A percentile compares a stretch with the other conserved stretches of the same genome.
Conservation (phyloP, 345 rosid genomes). For the Lepidium africanum region DNA sequence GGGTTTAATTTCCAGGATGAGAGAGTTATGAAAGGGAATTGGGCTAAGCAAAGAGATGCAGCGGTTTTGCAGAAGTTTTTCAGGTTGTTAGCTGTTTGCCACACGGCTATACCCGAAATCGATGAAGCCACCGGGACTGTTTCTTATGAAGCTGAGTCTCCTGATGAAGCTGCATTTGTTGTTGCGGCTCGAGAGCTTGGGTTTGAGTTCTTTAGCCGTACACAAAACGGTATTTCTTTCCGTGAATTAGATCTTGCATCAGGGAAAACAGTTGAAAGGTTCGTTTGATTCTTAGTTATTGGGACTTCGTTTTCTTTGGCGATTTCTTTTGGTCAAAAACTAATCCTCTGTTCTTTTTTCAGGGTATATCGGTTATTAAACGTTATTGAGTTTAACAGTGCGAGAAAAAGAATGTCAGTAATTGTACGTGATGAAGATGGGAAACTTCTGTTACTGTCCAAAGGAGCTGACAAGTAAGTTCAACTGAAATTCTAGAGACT, state of each 20-base stretch:
- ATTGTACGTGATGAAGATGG: slow-evolving; percentile 66
- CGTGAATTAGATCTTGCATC: slow-evolving; percentile 55
- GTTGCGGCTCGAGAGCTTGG: slow-evolving; percentile 92
- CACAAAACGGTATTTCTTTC: slow-evolving; percentile 63
- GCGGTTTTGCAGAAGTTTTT: slow-evolving; percentile 59
- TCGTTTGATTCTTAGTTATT: neutral
- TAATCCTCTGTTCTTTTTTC: slow-evolving; percentile 28
- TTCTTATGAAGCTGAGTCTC: slow-evolving; percentile 93
- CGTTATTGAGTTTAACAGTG: slow-evolving; percentile 64
- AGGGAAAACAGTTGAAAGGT: slow-evolving; percentile 57
- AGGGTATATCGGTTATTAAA: slow-evolving; percentile 61
- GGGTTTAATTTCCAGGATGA: slow-evolving; percentile 84
- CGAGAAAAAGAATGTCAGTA: slow-evolving; percentile 78
- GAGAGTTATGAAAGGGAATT: slow-evolving; percentile 63
- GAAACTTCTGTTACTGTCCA: slow-evolving; percentile 63
- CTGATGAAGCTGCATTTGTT: slow-evolving; percentile 96
- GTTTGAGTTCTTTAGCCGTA: slow-evolving; percentile 74
- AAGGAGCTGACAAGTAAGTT: slow-evolving; percentile 98
- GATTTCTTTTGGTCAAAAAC: slow-evolving; percentile 34
- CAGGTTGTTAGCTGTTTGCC: slow-evolving; percentile 72
- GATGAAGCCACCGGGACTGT: slow-evolving; percentile 65
- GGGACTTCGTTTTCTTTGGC: neutral
- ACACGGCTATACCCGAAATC: slow-evolving; percentile 84
- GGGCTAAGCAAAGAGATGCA: slow-evolving; percentile 53
- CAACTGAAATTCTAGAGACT: neutral